These are phyloP conservation scores for Centrapalus pauciflorus DNA, from an alignment of 129 eudicot genomes.

Conservation along the genomic window DNA sequence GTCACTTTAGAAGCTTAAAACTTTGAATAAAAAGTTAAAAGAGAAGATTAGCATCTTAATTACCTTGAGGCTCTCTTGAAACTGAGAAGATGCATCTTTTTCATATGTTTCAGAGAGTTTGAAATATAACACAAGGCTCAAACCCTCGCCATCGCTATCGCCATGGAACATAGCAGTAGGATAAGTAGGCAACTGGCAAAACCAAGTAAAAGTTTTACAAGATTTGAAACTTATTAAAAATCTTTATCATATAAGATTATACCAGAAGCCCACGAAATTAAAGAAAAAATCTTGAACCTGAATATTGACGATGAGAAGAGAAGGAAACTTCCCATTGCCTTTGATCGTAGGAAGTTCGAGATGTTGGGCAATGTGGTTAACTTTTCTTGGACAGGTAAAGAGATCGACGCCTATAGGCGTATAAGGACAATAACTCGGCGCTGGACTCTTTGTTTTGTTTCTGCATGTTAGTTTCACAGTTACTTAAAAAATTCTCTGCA, in stretches of 20 bases:
- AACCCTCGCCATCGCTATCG: conserved; percentile 72
- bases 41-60: neutral
- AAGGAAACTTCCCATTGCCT: conserved; percentile 45
- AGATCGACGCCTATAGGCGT: conserved; percentile 77
- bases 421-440: conserved; percentile 60
- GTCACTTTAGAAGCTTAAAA: neutral
- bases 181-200: conserved; percentile 74
- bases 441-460: conserved; percentile 68
- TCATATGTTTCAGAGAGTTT: conserved; percentile 61
- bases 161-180: conserved; percentile 73
- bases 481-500: neutral
- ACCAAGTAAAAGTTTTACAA: neutral
- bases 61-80: conserved; percentile 76
- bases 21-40: neutral
- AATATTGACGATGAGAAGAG: conserved; percentile 67
- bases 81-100: conserved; percentile 49
- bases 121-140: conserved; percentile 80
- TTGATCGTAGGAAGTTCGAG: conserved; percentile 69
- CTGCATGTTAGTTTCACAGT: conserved; percentile 36
- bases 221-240: neutral
- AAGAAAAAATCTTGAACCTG: conserved; percentile 36
- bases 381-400: conserved; percentile 59
- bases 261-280: neutral
- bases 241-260: no score
- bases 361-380: conserved; percentile 77